These are phyloP conservation scores for Litsea cubeba DNA, from an alignment of 164 flowering plant genomes.

Conservation along the genomic window DNA sequence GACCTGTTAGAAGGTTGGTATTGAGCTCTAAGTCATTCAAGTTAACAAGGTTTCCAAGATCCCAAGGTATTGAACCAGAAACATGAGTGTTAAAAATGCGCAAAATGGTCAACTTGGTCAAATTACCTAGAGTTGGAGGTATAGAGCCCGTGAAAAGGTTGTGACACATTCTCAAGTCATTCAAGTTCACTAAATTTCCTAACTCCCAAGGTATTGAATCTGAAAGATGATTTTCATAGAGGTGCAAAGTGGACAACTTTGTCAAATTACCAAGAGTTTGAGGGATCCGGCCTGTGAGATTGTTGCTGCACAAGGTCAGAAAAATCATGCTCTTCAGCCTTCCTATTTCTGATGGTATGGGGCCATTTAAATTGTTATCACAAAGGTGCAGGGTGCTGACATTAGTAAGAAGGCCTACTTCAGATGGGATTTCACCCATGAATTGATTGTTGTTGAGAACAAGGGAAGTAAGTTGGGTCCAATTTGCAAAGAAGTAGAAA, in stretches of 20 bases:
- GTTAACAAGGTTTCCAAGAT: slow-evolving; percentile 15
- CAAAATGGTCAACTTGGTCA: slow-evolving; percentile 5
- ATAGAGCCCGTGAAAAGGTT: slow-evolving; percentile 14
- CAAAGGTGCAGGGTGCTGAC: neutral
- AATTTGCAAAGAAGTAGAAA: slow-evolving; percentile 4
- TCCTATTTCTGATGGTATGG: slow-evolving; percentile 15
- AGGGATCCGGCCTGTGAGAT: slow-evolving; percentile 1
- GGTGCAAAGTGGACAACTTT: slow-evolving; percentile 4
- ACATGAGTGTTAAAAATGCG: slow-evolving; percentile 10
- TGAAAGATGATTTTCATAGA: slow-evolving; percentile 2
- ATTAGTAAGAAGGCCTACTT: slow-evolving; percentile 1
- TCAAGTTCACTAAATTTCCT: slow-evolving; percentile 13
- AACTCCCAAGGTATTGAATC: slow-evolving; percentile 27
- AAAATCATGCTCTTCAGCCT: slow-evolving; percentile 12
- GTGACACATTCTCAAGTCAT: slow-evolving; percentile 6
- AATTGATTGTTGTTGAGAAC: slow-evolving; percentile 9
- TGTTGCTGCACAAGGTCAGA: neutral
- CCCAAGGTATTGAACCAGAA: slow-evolving; percentile 16
- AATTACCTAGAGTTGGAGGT: slow-evolving; percentile 13
- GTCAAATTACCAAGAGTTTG: neutral
- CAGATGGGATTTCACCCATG: slow-evolving; percentile 17
- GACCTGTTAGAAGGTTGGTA: slow-evolving; percentile 8
- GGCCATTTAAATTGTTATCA: slow-evolving; percentile 20
- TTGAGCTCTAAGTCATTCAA: slow-evolving; percentile 7
- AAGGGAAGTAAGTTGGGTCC: slow-evolving; percentile 2